Conservation (phyloP, 495 filamentous ascomycete species). For the Annulohypoxylon stygium region DNA sequence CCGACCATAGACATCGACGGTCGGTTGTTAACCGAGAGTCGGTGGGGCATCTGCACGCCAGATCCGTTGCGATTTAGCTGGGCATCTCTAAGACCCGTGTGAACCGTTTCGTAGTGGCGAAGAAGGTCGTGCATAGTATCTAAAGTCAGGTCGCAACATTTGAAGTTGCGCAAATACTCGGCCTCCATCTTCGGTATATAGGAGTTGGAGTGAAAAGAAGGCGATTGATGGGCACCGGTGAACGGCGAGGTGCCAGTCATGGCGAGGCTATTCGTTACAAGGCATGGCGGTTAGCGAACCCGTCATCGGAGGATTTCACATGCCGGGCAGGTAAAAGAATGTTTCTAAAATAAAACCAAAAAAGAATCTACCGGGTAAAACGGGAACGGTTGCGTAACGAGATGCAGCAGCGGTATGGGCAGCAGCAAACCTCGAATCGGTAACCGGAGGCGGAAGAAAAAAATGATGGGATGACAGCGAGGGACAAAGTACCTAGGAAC, state of each 20-base stretch:
- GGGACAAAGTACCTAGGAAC: not conserved
- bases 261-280: conserved; percentile 75
- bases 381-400: conserved; percentile 41
- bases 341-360: conserved; percentile 30
- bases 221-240: conserved; percentile 79
- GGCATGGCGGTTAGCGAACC: conserved; percentile 43
- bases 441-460: conserved; percentile 12
- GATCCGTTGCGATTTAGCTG: conserved; percentile 54
- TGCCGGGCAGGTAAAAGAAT: conserved; percentile 15
- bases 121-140: conserved; percentile 93
- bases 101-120: conserved; percentile 95
- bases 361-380: conserved; percentile 47
- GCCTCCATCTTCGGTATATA: conserved; percentile 98
- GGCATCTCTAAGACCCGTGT: conserved; percentile 66
- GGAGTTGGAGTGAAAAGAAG: conserved; percentile 96
- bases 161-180: conserved; percentile 95
- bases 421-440: conserved; percentile 30
- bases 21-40: conserved; percentile 46
- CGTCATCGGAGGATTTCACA: conserved; percentile 41
- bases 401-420: conserved; percentile 27
- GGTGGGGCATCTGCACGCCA: conserved; percentile 48
- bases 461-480: conserved; percentile 8
- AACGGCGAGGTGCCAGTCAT: conserved; percentile 98
- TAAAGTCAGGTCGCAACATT: conserved; percentile 88
- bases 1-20: conserved; percentile 48